Conservation (phyloP, 2,329 filamentous ascomycete species). For the Pseudogymnoascus sp. region DNA sequence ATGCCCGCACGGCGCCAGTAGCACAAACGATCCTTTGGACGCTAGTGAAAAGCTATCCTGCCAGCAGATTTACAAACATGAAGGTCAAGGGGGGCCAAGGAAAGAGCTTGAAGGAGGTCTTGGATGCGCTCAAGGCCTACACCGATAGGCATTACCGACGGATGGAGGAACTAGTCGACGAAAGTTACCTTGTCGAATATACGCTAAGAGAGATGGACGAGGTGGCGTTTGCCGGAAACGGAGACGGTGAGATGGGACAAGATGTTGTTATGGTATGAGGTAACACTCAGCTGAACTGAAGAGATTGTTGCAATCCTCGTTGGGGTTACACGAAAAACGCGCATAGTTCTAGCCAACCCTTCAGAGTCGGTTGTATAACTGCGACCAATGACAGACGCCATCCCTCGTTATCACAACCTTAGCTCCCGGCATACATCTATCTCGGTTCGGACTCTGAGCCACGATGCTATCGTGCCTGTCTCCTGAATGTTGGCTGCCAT, state of each 20-base stretch:
- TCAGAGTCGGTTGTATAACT: neutral
- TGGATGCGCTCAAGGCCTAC: constrained; percentile 82
- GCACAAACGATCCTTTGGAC: constrained; percentile 79
- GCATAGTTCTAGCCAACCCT: neutral
- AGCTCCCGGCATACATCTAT: neutral
- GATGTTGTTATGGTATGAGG: constrained; percentile 9
- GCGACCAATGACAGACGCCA: neutral
- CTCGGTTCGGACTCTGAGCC: neutral
- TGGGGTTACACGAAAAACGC: neutral
- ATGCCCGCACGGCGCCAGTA: constrained; percentile 75
- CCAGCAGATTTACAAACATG: constrained; percentile 64
- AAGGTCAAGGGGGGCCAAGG: constrained; percentile 50
- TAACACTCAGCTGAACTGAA: neutral
- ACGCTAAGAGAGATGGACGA: constrained; percentile 84
- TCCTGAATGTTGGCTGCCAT: neutral
- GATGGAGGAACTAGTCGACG: constrained; percentile 82
- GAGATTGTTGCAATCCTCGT: neutral
- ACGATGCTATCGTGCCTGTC: neutral
- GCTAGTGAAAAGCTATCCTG: constrained; percentile 73
- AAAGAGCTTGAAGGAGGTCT: constrained; percentile 69
- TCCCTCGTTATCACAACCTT: neutral
- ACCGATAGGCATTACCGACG: constrained; percentile 89
- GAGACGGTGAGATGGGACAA: constrained; percentile 4
- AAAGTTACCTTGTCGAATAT: constrained; percentile 91
- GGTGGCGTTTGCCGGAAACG: constrained; percentile 21